A percentile compares a stretch with the other conserved stretches of the same genome.
These are phyloP conservation scores for Chlamydomonas sp. DNA, from an alignment of 139 green algal species.

Conservation along the genomic window DNA sequence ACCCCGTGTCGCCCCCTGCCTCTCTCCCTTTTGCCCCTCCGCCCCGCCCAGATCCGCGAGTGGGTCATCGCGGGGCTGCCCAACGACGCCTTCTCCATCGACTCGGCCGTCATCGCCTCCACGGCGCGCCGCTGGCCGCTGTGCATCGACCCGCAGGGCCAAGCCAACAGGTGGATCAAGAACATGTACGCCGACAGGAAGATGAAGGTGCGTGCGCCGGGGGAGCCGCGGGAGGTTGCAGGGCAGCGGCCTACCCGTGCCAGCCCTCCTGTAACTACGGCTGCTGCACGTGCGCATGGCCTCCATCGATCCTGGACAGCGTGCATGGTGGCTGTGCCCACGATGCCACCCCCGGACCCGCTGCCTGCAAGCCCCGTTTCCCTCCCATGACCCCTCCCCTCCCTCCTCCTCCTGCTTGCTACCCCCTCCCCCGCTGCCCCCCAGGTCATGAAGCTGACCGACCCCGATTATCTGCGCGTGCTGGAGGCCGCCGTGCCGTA, in stretches of 20 bases:
- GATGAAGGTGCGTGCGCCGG: constrained; percentile 69
- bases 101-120: constrained; percentile 73
- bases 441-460: constrained; percentile 68
- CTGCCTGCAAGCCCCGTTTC: no score
- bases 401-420: neutral
- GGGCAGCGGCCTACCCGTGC: no score
- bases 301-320: no score
- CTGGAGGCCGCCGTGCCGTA: constrained; percentile 73
- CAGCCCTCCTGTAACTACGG: no score
- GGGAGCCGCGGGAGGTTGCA: no score
- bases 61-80: constrained; percentile 81
- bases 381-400: neutral
- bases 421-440: neutral
- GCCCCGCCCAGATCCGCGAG: constrained; percentile 50
- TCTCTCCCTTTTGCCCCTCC: no score
- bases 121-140: constrained; percentile 65
- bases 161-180: constrained; percentile 88
- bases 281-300: no score
- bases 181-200: constrained; percentile 69
- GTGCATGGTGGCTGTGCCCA: no score
- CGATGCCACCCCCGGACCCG: no score
- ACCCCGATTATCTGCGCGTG: constrained; percentile 78
- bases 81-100: constrained; percentile 77
- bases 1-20: no score
- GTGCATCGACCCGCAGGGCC: constrained; percentile 74